phyloP scores from a whole-genome alignment of 768 basidiomycete species.

The Pluteus cervinus region DNA sequence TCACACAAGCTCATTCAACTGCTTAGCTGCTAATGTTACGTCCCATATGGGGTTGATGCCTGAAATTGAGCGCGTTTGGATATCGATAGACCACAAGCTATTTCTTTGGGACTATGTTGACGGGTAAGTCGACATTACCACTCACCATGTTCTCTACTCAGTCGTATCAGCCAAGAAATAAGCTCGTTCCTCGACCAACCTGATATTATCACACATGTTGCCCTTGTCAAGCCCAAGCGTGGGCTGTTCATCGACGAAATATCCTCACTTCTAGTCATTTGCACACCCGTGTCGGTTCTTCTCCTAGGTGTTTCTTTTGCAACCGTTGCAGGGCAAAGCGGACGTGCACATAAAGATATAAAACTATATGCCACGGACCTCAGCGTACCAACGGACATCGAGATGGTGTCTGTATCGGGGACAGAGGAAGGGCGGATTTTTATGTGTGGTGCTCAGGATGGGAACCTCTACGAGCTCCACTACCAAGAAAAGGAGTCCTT shows the following conservation, averaged over 20 bases:
- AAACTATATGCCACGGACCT: conserved; percentile 90
- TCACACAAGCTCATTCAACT: conserved; percentile 7
- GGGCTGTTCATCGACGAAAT: conserved; percentile 93
- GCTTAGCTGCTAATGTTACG: conserved; percentile 56
- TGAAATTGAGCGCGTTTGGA: conserved; percentile 93
- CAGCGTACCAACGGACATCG: conserved; percentile 67
- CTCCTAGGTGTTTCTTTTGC: conserved; percentile 76
- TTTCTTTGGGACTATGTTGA: conserved; percentile 97
- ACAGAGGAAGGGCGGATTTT: conserved; percentile 84
- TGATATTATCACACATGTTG: conserved; percentile 85
- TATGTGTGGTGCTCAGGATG: conserved; percentile 82
- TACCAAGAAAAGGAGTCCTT: conserved; percentile 89
- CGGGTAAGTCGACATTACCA: conserved; percentile 50
- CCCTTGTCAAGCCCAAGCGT: conserved; percentile 78
- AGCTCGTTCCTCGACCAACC: conserved; percentile 89
- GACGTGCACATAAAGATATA: conserved; percentile 58
- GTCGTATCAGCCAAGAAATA: conserved; percentile 66
- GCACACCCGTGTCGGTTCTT: conserved; percentile 76
- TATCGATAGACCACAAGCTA: conserved; percentile 89
- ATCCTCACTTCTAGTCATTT: conserved; percentile 81
- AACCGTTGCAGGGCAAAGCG: conserved; percentile 34
- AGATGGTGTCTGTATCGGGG: conserved; percentile 81
- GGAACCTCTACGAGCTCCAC: conserved; percentile 85
- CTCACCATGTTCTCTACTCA: conserved; percentile 1
- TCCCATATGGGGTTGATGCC: conserved; percentile 89